A percentile compares a stretch with the other conserved stretches of the same genome.
These are phyloP conservation scores for Candida qinlingensis DNA, from an alignment of 805 yeast species.

Conservation along the genomic window DNA sequence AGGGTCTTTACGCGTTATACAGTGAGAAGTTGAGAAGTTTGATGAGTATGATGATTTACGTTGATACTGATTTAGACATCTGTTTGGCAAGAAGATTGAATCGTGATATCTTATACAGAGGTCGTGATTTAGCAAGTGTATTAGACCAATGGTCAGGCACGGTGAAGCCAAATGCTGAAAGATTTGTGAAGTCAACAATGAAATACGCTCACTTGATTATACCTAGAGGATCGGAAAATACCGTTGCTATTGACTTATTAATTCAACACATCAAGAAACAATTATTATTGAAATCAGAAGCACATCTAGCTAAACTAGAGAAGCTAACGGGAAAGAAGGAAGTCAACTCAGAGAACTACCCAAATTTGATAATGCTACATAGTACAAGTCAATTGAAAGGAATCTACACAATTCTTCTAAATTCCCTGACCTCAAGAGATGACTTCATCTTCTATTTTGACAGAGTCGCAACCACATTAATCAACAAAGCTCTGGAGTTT, in stretches of 20 bases:
- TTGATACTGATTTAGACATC: constrained; percentile 90
- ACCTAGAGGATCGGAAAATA: constrained; percentile 87
- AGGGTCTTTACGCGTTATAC: constrained; percentile 83
- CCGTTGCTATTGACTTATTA: constrained; percentile 72
- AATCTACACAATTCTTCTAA: constrained; percentile 64
- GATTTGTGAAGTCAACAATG: constrained; percentile 71
- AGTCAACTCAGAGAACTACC: constrained; percentile 17
- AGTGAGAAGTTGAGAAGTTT: constrained; percentile 62
- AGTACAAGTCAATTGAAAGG: constrained; percentile 63
- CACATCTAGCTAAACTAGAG: constrained; percentile 62
- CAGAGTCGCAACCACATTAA: constrained; percentile 66
- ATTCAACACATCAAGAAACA: constrained; percentile 76
- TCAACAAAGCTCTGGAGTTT: constrained; percentile 63
- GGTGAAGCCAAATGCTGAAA: constrained; percentile 89
- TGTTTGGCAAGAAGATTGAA: constrained; percentile 85
- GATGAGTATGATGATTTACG: constrained; percentile 85
- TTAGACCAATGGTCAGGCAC: constrained; percentile 84
- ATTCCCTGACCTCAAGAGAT: constrained; percentile 50
- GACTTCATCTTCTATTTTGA: constrained; percentile 87
- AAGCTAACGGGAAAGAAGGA: constrained; percentile 42
- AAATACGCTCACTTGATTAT: constrained; percentile 77
- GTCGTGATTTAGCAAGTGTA: constrained; percentile 78
- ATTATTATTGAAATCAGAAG: constrained; percentile 54
- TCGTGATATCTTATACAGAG: constrained; percentile 82
- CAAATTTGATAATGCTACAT: constrained; percentile 26